Conservation (phyloP, 2,329 filamentous ascomycete species). For the Penicillium sp. region DNA sequence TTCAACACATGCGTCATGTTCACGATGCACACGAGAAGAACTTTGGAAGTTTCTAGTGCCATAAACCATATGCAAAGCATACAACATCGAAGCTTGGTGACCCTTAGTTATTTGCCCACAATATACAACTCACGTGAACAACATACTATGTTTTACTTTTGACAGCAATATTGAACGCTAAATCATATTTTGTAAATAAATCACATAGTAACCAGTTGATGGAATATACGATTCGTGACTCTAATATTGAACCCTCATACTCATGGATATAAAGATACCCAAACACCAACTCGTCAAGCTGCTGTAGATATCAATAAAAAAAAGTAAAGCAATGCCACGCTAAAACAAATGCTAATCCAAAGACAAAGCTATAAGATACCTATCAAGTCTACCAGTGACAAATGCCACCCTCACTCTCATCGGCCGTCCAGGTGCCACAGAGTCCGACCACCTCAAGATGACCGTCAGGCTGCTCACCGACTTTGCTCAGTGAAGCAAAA, state of each 20-base stretch:
- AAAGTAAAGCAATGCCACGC: constrained; percentile 18
- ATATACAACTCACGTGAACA: too few relatives aligned
- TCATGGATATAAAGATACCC: neutral
- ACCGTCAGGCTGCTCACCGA: constrained; percentile 55
- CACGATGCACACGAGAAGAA: neutral
- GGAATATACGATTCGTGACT: neutral
- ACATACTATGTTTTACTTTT: too few relatives aligned
- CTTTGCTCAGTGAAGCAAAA: constrained; percentile 51
- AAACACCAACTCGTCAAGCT: neutral
- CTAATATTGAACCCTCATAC: too few relatives aligned
- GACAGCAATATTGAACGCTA: too few relatives aligned
- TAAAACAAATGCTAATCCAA: constrained; percentile 7
- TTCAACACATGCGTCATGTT: neutral
- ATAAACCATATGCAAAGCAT: neutral
- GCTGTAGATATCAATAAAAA: neutral
- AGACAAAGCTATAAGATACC: neutral
- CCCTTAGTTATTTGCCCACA: too few relatives aligned
- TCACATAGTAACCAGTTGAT: neutral
- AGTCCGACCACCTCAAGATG: constrained; percentile 65
- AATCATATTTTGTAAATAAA: neutral
- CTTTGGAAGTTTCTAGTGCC: neutral
- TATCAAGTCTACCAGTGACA: constrained; percentile 51
- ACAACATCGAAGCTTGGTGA: neutral
- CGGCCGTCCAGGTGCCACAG: constrained; percentile 84
- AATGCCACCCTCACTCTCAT: constrained; percentile 69